phyloP scores from a whole-genome alignment of 73 alveolate species.

The Paramecium primaurelia region DNA sequence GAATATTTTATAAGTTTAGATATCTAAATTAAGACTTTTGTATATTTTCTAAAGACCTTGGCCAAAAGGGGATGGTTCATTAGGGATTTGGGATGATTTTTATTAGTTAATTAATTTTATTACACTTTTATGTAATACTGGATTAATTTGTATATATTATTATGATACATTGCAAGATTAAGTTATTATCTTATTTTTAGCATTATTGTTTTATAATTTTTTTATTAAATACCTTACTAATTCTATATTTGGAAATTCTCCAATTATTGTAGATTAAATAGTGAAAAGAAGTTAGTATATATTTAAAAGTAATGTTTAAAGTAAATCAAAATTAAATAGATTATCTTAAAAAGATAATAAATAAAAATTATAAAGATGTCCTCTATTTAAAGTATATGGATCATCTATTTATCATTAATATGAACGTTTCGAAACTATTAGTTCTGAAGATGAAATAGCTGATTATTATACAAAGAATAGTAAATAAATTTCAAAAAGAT shows the following conservation, averaged over 20 bases:
- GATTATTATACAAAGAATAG: background rate
- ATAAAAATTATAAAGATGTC: background rate
- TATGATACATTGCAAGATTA: background rate
- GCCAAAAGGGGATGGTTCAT: background rate
- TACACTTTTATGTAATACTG: background rate
- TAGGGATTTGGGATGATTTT: slow-evolving; percentile 8
- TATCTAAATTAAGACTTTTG: background rate
- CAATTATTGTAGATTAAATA: background rate
- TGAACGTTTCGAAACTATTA: background rate
- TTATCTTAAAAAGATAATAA: background rate
- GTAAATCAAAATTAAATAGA: background rate
- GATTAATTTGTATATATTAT: background rate
- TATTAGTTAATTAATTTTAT: background rate
- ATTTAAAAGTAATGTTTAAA: background rate
- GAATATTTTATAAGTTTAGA: background rate
- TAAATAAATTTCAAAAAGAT: background rate
- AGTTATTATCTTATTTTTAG: background rate
- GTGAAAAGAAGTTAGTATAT: background rate
- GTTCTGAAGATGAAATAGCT: background rate
- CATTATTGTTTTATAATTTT: background rate
- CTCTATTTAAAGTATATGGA: slow-evolving; percentile 1
- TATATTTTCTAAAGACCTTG: background rate
- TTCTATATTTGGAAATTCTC: background rate
- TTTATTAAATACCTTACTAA: background rate
- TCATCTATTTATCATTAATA: background rate